Evolutionary conservation across 345 rosid species (phyloP), one percentile per base, ranked within the genome.

Genomic region (Sisymbrium irio): DNA sequence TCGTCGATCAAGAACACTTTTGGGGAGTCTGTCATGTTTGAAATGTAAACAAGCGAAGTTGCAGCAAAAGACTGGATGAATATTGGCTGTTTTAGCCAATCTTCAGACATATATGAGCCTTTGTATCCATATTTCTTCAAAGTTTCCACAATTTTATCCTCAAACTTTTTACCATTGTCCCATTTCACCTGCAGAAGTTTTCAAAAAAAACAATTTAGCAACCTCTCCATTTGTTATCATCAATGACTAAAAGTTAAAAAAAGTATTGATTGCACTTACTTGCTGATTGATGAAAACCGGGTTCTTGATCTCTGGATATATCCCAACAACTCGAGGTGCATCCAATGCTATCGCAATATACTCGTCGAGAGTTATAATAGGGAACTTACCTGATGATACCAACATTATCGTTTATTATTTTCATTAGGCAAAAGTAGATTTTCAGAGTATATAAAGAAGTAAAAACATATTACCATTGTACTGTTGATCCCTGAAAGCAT

Each of bases 41-140:
- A 86, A 57, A 73, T 59, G 70, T 87, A 82, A 46, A 88, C 83
- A 7, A 94, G 91, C 6, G 98, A 92, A 67, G 89, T 92, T 62
- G 97, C 96, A 55, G 97, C 97, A 65, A 95, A 92, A 8, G 99
- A 95, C 84, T 95, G 99, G 68, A 95, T 90, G 67, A 95, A 92
- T 10, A 85, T 64, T 7, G 98, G 99, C 47, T 90, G 85, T 58
- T 87, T 90, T 74, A 80, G 68, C 99, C 99, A 95, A 44, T 88
- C 81, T 69, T 90, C 22, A 7, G 97, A 95, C 93, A 87, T 35
- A 64, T 90, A 95, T 58, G 97, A 54, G 60, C 99, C 99, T 54
- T 64, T 80, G 75, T 92, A 95, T 54, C 94, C 91, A 64, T 92
- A 90, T 74, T 90, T 95, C 77, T 84, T 32, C n/a, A 95, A 84